A percentile compares a stretch with the other conserved stretches of the same genome.
These are phyloP conservation scores for Aphanomyces invadans DNA, from an alignment of 352 stramenopile genomes.

Conservation along the genomic window DNA sequence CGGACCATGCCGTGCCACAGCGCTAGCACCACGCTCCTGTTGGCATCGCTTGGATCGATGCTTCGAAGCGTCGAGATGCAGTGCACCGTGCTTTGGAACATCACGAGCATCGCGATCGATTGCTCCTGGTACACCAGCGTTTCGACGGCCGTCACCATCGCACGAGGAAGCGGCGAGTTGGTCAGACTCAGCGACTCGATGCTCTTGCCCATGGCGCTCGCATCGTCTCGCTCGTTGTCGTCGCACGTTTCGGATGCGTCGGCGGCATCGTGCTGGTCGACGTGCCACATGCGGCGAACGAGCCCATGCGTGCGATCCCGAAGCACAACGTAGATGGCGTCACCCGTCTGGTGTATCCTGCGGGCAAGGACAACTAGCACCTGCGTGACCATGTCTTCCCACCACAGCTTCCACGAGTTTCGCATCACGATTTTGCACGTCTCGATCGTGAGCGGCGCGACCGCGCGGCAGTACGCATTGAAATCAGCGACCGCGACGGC, in stretches of 20 bases:
- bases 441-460: not conserved
- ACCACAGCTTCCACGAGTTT: slow-evolving; percentile 9
- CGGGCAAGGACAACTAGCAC: not conserved
- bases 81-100: slow-evolving; percentile 4
- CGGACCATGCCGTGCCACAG: not conserved
- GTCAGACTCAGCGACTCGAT: not conserved
- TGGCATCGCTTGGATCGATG: too few relatives aligned
- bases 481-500: slow-evolving; percentile 2
- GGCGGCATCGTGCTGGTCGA: too few relatives aligned
- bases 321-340: not conserved
- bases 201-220: not conserved
- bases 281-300: not conserved
- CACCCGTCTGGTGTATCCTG: not conserved
- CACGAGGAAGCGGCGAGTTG: not conserved
- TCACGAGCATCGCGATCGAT: not conserved
- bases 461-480: not conserved
- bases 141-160: not conserved
- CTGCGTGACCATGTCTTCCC: slow-evolving; percentile 8
- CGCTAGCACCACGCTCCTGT: not conserved
- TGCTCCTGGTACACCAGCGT: not conserved
- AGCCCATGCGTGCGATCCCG: not conserved
- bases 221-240: not conserved
- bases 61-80: not conserved
- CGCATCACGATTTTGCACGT: slow-evolving; percentile 5
- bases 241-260: slow-evolving; percentile 9